Base-by-base conservation (phyloP, 176 grass and related monocot genomes). In the Phoenix roebelenii region DNA sequence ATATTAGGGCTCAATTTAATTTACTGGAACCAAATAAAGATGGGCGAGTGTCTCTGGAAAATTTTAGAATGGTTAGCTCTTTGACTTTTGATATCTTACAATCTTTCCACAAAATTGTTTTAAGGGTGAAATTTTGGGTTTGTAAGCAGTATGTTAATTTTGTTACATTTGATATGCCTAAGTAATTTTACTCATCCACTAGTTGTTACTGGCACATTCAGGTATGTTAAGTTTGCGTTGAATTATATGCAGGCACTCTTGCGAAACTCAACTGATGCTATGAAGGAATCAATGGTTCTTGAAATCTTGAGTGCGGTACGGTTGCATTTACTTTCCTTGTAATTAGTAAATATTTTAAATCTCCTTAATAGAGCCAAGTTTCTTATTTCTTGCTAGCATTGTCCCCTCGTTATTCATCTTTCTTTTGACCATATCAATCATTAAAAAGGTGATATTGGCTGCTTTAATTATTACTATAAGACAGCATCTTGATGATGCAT, bases 1-100 rank as follows among this genome's bases (percentile, higher is more conserved):
- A 98, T 83, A 70, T 92, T 35, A 85, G 64, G 29, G 68, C 81
- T 64, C 94, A 98, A 57, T 98, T 98, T 66, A 83, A 85, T 48
- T 76, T 83, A 16, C 82, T 98, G 67, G 75, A 89, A 75, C 88
- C 94, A 56, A 74, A 64, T 56, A 89, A 77, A 82, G 87, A 92
- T 85, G 94, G 87, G 7, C 83, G 63, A 1, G 24, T 98, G 16
- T 73, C 73, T 50, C 72, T 83, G 22, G 94, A 98, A 72, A 92
- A 89, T 70, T 98, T 98, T 64, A 77, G 80, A 54, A 79, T 28
- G 70, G 94, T 98, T 22, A 78, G 81, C 35, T 78, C 59, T 57
- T 60, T 18, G 24, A 29, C 61, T 61, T 49, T 75, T 48, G 51
- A 61, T 24, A 51, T 76, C 48, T 28, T 65, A n/a, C 7, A 55